Evolutionary conservation across 352 stramenopile genomes (phyloP), one percentile per base, ranked within the genome.

Genomic region (Phytopythium litorale): DNA sequence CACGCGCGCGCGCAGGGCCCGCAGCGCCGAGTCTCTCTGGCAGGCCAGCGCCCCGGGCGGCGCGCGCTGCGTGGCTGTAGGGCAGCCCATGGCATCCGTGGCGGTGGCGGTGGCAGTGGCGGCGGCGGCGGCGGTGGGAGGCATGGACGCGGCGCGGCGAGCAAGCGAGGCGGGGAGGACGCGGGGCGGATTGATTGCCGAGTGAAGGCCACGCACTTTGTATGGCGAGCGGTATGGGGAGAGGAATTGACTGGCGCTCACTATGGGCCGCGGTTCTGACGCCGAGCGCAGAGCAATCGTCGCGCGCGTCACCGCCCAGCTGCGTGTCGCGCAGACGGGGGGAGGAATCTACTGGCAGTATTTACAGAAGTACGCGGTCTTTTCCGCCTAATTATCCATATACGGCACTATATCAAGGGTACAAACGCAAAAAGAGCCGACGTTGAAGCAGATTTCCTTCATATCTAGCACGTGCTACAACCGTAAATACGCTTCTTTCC

Each of bases 1-100:
- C 21, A 92, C 79, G 33, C 56, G 62, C 25, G 81, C 83, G n/a
- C 56, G 56, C 21, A 91, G 68, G 5, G 73, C 68, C 11, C 71
- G 76, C 23, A 93, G 63, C 9, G 74, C 84, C 38, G 81, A 93
- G 72, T 93, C 76, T 19, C 67, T 70, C 49, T 93, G 84, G 37
- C 81, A 91, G 38, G 75, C 71, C 30, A 92, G 73, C 18, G 78
- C 79, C 0, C 81, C 79, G 0, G 79, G 75, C 2, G 68, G 67
- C 30, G 79, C 71, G 4, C 65, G 69, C 28, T 54, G 13, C 48
- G 46, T 53, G 21, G 48, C 48, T 4, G 48, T 12, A 28, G 56
- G 58, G 7, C 45, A 56, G 16, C 43, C 49, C 35, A 32, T 32
- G 28, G 55, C 52, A 15, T 58, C 45, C 12, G 60, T 35, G 25